Conservation (phyloP, 1,284 basidiomycete species). For the Kwoniella shivajii region DNA sequence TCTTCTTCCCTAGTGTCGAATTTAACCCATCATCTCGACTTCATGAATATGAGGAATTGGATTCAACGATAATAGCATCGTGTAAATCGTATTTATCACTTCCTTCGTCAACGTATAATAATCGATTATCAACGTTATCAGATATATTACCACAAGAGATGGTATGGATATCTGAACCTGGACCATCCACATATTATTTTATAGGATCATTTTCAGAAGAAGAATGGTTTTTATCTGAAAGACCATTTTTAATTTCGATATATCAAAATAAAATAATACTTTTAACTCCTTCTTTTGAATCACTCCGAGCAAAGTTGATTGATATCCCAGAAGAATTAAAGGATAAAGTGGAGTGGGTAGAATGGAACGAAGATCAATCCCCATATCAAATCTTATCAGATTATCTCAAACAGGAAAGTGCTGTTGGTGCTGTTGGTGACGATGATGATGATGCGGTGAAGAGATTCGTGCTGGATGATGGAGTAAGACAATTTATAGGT, state of each 20-base stretch:
- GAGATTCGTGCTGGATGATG: conserved; percentile 65
- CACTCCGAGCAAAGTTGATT: conserved; percentile 63
- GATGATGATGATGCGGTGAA: too few species aligned
- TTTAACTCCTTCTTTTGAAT: conserved; percentile 76
- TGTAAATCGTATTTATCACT: conserved; percentile 20
- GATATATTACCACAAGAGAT: conserved; percentile 9
- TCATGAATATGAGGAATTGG: neutral
- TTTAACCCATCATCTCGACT: neutral
- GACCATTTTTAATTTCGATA: conserved; percentile 72
- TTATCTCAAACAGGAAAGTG: conserved; percentile 51
- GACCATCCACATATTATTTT: conserved; percentile 70
- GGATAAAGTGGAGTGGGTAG: conserved; percentile 59
- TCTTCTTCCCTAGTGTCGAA: too few species aligned
- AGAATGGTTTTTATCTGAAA: conserved; percentile 72
- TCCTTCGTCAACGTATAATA: conserved; percentile 13
- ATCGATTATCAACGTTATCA: conserved; percentile 20
- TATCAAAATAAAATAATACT: conserved; percentile 59
- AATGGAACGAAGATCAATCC: conserved; percentile 73
- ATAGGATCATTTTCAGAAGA: conserved; percentile 64
- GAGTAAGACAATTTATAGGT: conserved; percentile 59
- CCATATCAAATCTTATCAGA: conserved; percentile 65
- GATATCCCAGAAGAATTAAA: conserved; percentile 57
- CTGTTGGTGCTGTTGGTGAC: too few species aligned
- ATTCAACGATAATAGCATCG: conserved; percentile 8
- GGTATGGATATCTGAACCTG: conserved; percentile 67